Evolutionary conservation across 768 basidiomycete species (phyloP).

Genomic region (Pleurotus pulmonarius): DNA sequence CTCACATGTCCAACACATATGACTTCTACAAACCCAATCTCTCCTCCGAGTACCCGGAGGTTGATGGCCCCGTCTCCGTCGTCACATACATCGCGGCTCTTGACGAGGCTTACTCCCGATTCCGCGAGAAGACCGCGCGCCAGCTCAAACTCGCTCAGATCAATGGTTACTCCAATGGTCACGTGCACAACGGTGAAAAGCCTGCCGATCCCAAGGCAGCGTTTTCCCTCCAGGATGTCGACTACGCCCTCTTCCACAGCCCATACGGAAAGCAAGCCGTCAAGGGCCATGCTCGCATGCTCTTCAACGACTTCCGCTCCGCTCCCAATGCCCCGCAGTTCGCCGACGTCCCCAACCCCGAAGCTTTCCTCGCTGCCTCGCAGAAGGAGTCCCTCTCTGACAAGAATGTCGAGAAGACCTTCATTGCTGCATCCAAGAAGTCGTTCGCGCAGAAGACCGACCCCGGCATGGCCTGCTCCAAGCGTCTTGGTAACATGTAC

Average conservation of each 20-base stretch:
- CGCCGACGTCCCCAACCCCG: conserved; percentile 66
- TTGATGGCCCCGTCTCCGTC: conserved; percentile 95
- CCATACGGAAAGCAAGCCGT: conserved; percentile 99
- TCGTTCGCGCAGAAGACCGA: conserved; percentile 73
- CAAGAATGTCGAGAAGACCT: conserved; percentile 94
- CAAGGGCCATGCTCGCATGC: conserved; percentile 91
- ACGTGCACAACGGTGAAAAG: conserved; percentile 38
- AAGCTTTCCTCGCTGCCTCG: conserved; percentile 61
- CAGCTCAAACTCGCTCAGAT: conserved; percentile 47
- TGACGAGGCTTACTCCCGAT: conserved; percentile 83
- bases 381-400: conserved; percentile 81
- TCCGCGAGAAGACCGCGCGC: conserved; percentile 76
- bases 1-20: conserved; percentile 96
- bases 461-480: conserved; percentile 82
- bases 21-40: conserved; percentile 99
- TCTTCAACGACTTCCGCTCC: conserved; percentile 89
- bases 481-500: conserved; percentile 97
- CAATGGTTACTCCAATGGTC: conserved; percentile 28
- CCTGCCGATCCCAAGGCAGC: conserved; percentile 29
- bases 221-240: conserved; percentile 80
- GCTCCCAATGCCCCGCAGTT: conserved; percentile 68
- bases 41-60: conserved; percentile 92
- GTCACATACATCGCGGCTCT: conserved; percentile 93
- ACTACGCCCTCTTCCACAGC: conserved; percentile 94
- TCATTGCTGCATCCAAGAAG: conserved; percentile 74